Conservation (phyloP, 2,329 filamentous ascomycete species). For the Aureobasidium sp. region DNA sequence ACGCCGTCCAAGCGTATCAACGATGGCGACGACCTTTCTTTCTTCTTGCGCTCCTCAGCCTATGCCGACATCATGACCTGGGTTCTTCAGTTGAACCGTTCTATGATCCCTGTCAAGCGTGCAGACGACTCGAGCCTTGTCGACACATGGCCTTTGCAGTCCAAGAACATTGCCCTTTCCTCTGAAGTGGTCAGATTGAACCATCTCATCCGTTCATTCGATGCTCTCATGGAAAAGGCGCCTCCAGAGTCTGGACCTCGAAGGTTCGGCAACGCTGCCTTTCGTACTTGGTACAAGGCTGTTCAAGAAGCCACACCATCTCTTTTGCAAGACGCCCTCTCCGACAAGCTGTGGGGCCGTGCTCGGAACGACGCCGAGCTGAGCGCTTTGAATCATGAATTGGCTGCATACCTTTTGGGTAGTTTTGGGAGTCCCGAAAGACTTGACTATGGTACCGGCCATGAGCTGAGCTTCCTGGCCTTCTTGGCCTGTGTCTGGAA, state of each 20-base stretch:
- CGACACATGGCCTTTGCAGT: constrained; percentile 47
- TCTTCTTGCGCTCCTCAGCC: constrained; percentile 72
- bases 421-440: constrained; percentile 82
- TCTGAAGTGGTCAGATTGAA: constrained; percentile 58
- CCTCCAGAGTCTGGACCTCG: constrained; percentile 81
- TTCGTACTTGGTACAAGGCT: constrained; percentile 72
- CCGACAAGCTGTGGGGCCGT: constrained; percentile 38
- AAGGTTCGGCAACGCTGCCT: constrained; percentile 87
- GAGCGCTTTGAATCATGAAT: constrained; percentile 51
- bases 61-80: constrained; percentile 85
- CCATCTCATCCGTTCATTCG: constrained; percentile 57
- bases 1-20: constrained; percentile 74
- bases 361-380: constrained; percentile 21
- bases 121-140: constrained; percentile 33
- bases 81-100: constrained; percentile 79
- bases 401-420: constrained; percentile 73
- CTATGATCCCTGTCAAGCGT: constrained; percentile 65
- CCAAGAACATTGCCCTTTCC: constrained; percentile 40
- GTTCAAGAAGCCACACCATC: constrained; percentile 53
- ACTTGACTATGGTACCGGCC: constrained; percentile 91
- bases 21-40: constrained; percentile 71
- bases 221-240: constrained; percentile 63
- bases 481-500: constrained; percentile 92
- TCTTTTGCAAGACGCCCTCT: constrained; percentile 53
- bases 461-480: constrained; percentile 89